These are phyloP conservation scores for Xylaria sp. DNA, from an alignment of 2,329 filamentous ascomycete species.

Conservation along the genomic window DNA sequence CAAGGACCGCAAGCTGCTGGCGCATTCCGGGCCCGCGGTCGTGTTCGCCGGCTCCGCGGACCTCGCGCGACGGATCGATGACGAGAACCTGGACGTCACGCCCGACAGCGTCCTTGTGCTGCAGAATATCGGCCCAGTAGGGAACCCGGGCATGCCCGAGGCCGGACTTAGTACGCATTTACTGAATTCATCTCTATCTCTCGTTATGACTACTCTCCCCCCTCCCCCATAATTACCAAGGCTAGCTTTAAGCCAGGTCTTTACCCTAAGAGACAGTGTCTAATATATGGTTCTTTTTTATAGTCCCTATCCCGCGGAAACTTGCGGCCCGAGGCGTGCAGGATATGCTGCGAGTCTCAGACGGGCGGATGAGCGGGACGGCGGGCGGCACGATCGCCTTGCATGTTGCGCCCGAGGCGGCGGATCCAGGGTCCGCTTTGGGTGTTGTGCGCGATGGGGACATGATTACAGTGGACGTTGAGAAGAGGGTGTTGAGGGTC, in stretches of 20 bases:
- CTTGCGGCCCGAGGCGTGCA: conserved; percentile 74
- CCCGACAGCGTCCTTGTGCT: conserved; percentile 73
- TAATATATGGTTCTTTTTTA: neutral
- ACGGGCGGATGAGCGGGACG: conserved; percentile 86
- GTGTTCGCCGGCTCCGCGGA: conserved; percentile 79
- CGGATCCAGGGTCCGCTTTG: conserved; percentile 74
- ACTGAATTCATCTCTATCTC: too few species aligned
- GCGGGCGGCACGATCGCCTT: conserved; percentile 89
- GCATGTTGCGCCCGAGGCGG: conserved; percentile 86
- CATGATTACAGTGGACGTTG: conserved; percentile 77
- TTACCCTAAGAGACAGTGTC: neutral
- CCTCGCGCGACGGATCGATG: conserved; percentile 67
- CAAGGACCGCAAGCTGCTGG: conserved; percentile 69
- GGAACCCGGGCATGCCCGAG: conserved; percentile 92
- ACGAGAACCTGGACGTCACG: conserved; percentile 65
- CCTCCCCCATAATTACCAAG: neutral
- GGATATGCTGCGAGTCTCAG: conserved; percentile 84
- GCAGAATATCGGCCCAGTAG: conserved; percentile 86
- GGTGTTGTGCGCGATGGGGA: conserved; percentile 80
- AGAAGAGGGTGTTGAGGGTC: conserved; percentile 61
- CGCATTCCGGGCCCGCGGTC: conserved; percentile 56
- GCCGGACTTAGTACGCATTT: conserved; percentile 56
- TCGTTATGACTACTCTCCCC: too few species aligned
- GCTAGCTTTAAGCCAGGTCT: neutral
- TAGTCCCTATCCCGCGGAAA: conserved; percentile 70